Evolutionary conservation across 2,329 filamentous ascomycete species (phyloP).

Genomic region (Akanthomyces uredinophilus): DNA sequence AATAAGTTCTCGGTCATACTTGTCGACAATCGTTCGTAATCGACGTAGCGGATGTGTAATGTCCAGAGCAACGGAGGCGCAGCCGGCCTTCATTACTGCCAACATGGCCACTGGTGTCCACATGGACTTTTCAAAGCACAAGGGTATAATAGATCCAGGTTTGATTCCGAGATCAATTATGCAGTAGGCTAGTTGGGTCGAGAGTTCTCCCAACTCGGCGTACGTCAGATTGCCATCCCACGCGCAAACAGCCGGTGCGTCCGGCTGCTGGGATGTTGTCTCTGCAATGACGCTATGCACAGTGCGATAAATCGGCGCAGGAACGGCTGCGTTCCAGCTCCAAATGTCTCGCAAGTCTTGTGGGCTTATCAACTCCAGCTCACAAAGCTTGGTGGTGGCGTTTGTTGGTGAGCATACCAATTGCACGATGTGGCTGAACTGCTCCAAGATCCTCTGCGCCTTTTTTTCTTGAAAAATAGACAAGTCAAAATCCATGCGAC

Average conservation of each 20-base stretch:
- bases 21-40: background rate
- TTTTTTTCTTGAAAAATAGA: background rate
- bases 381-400: background rate
- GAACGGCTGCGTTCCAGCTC: background rate
- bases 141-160: background rate
- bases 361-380: background rate
- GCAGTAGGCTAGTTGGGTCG: background rate
- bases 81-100: background rate
- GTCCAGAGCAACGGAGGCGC: background rate
- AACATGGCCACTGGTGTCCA: background rate
- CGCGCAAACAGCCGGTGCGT: background rate
- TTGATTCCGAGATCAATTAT: background rate
- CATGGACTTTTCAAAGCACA: background rate
- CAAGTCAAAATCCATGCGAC: background rate
- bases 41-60: background rate
- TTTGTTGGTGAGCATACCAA: background rate
- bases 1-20: background rate
- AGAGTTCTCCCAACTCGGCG: background rate
- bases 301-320: background rate
- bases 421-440: background rate
- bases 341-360: background rate
- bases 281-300: background rate
- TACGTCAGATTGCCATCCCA: slow-evolving; percentile 3
- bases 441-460: background rate
- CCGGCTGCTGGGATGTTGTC: background rate